Evolutionary conservation across 1,284 basidiomycete genomes (phyloP).

Genomic region (Cerioporus squamosus): DNA sequence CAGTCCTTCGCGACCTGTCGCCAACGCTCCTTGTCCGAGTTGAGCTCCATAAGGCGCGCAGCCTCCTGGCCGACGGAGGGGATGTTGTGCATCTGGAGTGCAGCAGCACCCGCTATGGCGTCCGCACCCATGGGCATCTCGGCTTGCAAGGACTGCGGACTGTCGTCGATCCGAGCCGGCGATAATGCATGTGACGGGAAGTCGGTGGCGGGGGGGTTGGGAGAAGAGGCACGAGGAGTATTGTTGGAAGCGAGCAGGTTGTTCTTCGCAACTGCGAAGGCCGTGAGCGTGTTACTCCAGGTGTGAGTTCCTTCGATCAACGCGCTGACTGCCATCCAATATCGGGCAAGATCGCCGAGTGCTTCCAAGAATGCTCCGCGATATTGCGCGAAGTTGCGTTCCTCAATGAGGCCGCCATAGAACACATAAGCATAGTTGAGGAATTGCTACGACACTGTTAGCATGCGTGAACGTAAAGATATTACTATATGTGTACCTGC

Average conservation of each 20-base stretch:
- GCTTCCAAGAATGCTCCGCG: constrained; percentile 93
- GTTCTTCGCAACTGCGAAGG: constrained; percentile 35
- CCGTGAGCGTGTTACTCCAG: constrained; percentile 48
- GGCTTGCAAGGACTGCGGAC: constrained; percentile 42
- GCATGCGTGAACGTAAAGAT: not conserved
- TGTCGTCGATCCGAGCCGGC: constrained; percentile 62
- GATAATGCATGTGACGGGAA: constrained; percentile 23
- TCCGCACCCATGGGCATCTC: constrained; percentile 22
- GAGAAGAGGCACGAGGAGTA: constrained; percentile 26
- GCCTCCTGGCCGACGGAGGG: constrained; percentile 89
- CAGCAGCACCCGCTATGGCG: constrained; percentile 18
- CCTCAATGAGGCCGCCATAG: constrained; percentile 90
- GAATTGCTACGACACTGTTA: constrained; percentile 55
- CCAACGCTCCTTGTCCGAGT: constrained; percentile 94
- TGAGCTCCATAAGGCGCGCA: constrained; percentile 84
- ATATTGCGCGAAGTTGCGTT: constrained; percentile 73
- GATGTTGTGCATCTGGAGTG: constrained; percentile 29
- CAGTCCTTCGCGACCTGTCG: constrained; percentile 88
- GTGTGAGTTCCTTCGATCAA: constrained; percentile 54
- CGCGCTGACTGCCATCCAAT: constrained; percentile 90
- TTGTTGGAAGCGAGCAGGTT: constrained; percentile 26
- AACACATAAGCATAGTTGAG: constrained; percentile 96
- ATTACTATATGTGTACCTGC: constrained; percentile 27
- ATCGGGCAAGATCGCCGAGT: constrained; percentile 93
- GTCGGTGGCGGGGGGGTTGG: constrained; percentile 37